Base-by-base conservation (phyloP, 108 stramenopile genomes). In the Stephanodiscus minutulus region DNA sequence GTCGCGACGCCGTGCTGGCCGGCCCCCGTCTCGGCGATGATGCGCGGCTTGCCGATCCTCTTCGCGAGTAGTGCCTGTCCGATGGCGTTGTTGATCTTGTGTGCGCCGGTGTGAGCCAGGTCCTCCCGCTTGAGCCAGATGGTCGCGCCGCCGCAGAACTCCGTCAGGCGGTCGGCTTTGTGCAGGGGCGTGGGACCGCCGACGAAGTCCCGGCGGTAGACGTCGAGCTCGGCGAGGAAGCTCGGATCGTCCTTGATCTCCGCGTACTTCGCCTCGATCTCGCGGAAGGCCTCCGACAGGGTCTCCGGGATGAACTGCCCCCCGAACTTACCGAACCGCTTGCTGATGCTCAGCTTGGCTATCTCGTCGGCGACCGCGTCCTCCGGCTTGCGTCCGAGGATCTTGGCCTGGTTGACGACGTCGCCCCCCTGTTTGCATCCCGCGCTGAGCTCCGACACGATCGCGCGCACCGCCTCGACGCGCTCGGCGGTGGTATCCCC, bases 261-360 rank as follows among this genome's bases (percentile, higher is more conserved):
- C 24, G 83, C 86, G 76, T 98, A 98, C 61, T 86, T 82, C 72
- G 83, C 82, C 69, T 96, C 97, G 62, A 98, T 88, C 78, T 98
- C 96, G 52, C 88, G 82, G 86, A 98, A 98, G 22, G 98, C 97
- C 56, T 93, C 97, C 49, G 92, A 92, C 20, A 99, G 68, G 3
- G 97, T 99, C 73, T 98, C 98, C 29, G 98, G 97, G 70, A 99
- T 98, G 91, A 89, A 99, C 55, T 97, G 94, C 15, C 98, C 98
- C 6, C 98, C 98, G 78, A 97, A 99, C 29, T 94, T 82, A 21
- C 98, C 97, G 64, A 98, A 98, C 67, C 88, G 82, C 24, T 85
- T 74, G 25, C 72, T 72, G 18, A 62, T 63, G 41, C 64, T 82
- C 53, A 73, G 68, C 39, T 44, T 61, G 47, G 68, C 74, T 64